Percentiles rank a stretch among this genome's conserved stretches.
Conservation (phyloP, 306 rosid species). For the Cucurbita argyrosperma region DNA sequence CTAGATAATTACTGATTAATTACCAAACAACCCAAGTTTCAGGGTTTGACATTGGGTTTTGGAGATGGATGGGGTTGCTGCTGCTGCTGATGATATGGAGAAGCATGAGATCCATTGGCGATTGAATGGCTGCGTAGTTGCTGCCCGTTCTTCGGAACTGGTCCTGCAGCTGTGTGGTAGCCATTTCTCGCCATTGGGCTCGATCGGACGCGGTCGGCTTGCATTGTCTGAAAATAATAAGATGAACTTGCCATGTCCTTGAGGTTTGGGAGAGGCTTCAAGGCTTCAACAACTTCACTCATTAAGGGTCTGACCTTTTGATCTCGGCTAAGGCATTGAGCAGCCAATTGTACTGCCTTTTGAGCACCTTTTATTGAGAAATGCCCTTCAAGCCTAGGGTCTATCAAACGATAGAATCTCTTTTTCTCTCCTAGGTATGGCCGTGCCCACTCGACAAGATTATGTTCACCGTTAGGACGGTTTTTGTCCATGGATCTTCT, state of each 20-base stretch:
- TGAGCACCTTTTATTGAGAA: constrained; percentile 91
- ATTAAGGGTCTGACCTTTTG: constrained; percentile 80
- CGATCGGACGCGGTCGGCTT: constrained; percentile 47
- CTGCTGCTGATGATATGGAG: constrained; percentile 81
- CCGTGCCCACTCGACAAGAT: constrained; percentile 97
- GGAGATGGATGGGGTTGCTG: constrained; percentile 69
- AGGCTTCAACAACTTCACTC: constrained; percentile 88
- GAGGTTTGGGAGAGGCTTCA: constrained; percentile 78
- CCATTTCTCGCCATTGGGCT: constrained; percentile 64
- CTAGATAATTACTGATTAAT: constrained; percentile 4
- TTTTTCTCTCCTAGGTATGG: constrained; percentile 86
- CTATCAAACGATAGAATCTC: constrained; percentile 74
- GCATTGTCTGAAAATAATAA: constrained; percentile 74
- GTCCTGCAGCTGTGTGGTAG: constrained; percentile 36
- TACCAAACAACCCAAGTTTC: constrained; percentile 27
- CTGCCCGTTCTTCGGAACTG: constrained; percentile 50
- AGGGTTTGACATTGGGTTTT: constrained; percentile 66
- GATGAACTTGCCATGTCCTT: constrained; percentile 98
- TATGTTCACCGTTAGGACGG: constrained; percentile 88
- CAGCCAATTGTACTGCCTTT: constrained; percentile 72
- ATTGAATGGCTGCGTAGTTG: constrained; percentile 66
- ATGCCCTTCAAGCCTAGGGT: constrained; percentile 94
- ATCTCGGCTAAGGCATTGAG: constrained; percentile 85
- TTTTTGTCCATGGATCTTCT: constrained; percentile 98
- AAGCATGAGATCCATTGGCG: constrained; percentile 58